A percentile compares a stretch with the other conserved stretches of the same genome.
Evolutionary conservation across 2,329 filamentous ascomycete genomes (phyloP).

Genomic region (Calonectria leucothoes): DNA sequence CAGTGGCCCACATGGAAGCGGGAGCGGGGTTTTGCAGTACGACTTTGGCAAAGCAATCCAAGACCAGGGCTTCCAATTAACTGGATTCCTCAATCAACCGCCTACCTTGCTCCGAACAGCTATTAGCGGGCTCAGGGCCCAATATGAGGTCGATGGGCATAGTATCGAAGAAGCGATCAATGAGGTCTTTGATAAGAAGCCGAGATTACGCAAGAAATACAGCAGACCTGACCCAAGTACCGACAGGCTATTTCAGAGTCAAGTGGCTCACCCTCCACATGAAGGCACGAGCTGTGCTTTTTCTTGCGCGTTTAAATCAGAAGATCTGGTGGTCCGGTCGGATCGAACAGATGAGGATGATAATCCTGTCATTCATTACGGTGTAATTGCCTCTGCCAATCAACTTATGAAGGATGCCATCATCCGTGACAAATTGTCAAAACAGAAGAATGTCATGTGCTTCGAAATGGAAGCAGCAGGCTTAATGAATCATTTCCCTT

Average conservation of each 20-base stretch:
- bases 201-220: too few relatives aligned
- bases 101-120: not conserved
- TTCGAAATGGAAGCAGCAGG: not conserved
- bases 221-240: not conserved
- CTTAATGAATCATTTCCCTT: too few relatives aligned
- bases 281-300: too few relatives aligned
- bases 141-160: not conserved
- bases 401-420: not conserved
- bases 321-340: not conserved
- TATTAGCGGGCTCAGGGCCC: not conserved
- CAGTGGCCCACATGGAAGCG: not conserved
- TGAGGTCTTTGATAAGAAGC: not conserved
- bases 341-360: not conserved
- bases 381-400: not conserved
- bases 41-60: not conserved
- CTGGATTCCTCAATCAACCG: not conserved
- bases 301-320: too few relatives aligned
- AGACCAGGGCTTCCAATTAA: not conserved
- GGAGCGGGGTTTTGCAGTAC: not conserved
- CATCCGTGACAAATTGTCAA: not conserved
- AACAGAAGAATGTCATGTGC: not conserved
- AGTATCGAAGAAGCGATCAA: conserved; percentile 2
- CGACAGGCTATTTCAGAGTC: too few relatives aligned
- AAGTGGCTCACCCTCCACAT: too few relatives aligned
- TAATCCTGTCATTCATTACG: not conserved